Base-by-base conservation (phyloP, 23 red algal species). In the Pyropia haitanensis region DNA sequence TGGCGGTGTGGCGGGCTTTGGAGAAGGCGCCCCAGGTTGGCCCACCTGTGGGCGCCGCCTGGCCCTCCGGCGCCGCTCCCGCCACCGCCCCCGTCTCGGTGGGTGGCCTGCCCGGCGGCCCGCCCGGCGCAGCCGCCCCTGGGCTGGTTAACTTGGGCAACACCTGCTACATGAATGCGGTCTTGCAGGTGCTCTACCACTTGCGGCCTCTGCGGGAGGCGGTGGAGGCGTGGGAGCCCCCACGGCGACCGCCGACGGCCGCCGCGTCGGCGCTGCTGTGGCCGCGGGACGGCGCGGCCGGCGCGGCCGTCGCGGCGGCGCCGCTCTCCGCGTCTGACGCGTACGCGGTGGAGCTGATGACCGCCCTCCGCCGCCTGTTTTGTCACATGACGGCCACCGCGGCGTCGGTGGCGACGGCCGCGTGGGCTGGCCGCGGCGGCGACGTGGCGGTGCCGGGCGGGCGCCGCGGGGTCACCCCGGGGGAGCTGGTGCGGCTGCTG, bases 111-210 rank as follows among this genome's bases (percentile, higher is more conserved):
- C 39, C 39, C 13, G 39, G 39, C 8, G 39, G 39, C 39, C 39
- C 39, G 39, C 39, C 39, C 39, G 39, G 39, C 39, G 39, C 39
- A 12, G 39, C 39, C 0, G 39, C 63, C 7, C 81, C 81, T 46
- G 90, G 90, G 23, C 72, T 95, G 31, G 67, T 79, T 19, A 95
- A 95, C 49, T 59, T 95, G n/a, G 90, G 90, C 46, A 95, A 88
- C 65, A 88, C 90, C 24, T 95, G 90, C 65, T 95, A 95, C 63
- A 57, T 95, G 68, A 86, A 85, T 26, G 64, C 81, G 1, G 77
- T 95, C 46, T 31, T 95, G 55, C 90, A 95, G 68, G 90, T 95
- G 7, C 50, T 95, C 56, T 80, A 85, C 22, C 82, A 87, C 67
- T 31, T 78, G 16, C 70, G 22, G 26, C 51, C 67, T 25, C 67